A percentile compares a stretch with the other conserved stretches of the same genome.
These are phyloP conservation scores for Ramalina intermedia DNA, from an alignment of 495 filamentous ascomycete genomes.

Conservation along the genomic window DNA sequence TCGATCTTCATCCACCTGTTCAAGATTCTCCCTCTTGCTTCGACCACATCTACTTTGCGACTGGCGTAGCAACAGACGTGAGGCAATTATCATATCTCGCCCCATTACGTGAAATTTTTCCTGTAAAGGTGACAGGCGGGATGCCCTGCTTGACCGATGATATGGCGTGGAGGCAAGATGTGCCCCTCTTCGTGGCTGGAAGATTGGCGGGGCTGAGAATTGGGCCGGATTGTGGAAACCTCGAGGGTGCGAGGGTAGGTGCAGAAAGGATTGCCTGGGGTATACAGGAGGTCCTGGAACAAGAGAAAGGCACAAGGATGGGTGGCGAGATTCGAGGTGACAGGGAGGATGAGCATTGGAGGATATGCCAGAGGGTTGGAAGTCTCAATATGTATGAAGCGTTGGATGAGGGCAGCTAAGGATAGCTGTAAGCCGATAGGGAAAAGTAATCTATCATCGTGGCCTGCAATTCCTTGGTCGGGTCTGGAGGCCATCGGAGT, in stretches of 20 bases:
- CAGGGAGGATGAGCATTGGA: conserved; percentile 16
- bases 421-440: background rate
- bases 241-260: conserved; percentile 47
- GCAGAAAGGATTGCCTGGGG: conserved; percentile 49
- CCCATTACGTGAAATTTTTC: conserved; percentile 34
- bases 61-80: conserved; percentile 39
- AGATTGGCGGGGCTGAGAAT: conserved; percentile 41
- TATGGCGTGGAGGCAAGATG: conserved; percentile 43
- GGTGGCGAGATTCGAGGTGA: conserved; percentile 14
- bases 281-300: conserved; percentile 34
- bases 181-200: conserved; percentile 48
- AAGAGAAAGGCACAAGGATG: conserved; percentile 15
- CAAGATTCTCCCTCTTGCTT: conserved; percentile 31
- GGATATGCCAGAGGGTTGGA: conserved; percentile 1
- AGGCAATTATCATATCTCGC: conserved; percentile 33
- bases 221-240: conserved; percentile 46
- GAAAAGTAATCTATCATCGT: too few species aligned
- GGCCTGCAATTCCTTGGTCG: too few species aligned
- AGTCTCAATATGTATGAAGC: conserved; percentile 6
- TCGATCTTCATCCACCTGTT: conserved; percentile 34
- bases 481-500: too few species aligned
- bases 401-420: background rate
- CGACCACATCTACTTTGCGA: conserved; percentile 53
- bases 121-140: conserved; percentile 36
- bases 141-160: conserved; percentile 50